Evolutionary conservation across 2,329 filamentous ascomycete genomes (phyloP), one percentile per base, ranked within the genome.

Genomic region (Aspergillus thermomutatus): DNA sequence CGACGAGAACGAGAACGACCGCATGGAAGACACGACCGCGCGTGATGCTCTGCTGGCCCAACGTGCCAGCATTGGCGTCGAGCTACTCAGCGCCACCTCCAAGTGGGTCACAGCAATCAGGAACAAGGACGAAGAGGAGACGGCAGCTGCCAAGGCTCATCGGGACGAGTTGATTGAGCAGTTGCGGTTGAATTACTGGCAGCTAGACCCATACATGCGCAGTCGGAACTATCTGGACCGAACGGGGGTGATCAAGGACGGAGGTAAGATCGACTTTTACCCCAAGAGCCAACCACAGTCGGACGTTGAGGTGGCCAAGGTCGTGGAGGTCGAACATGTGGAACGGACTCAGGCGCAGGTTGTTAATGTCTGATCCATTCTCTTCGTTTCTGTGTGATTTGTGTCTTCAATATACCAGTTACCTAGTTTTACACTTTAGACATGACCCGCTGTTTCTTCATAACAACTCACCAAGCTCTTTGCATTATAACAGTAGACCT

Each of bases 141-240:
- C 77, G 41, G 75, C 75, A 11, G 71, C 77, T 6, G 68, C 83
- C 55, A 83, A 84, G 69, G 75, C 76, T 34, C 81, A 83, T 70
- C 80, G 91, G 50, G 78, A 83, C 21, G 76, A 79, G 8, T 65
- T 94, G 19, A 88, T 89, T 1, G 80, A 81, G 52, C 76, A 83
- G 59, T 70, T 97, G 64, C 81, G 82, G 51, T 80, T 83, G 48
- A 90, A 90, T 65, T 97, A 97, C 77, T 99, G 93, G 93, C 82
- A 82, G 49, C 73, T 97, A 45, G 94, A 99, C 75, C 91, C 91
- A 0, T 96, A 92, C 72, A 70, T 96, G 17, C 82, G 94, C 31
- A 91, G 92, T 3, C 82, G 88, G 67, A 88, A 86, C 10, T 76
- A 89, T 59, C 95, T 96, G 65, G 94, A 97, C 71, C 85, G 94